Evolutionary conservation across 164 flowering plant genomes (phyloP).

Genomic region (Akebia trifoliata): DNA sequence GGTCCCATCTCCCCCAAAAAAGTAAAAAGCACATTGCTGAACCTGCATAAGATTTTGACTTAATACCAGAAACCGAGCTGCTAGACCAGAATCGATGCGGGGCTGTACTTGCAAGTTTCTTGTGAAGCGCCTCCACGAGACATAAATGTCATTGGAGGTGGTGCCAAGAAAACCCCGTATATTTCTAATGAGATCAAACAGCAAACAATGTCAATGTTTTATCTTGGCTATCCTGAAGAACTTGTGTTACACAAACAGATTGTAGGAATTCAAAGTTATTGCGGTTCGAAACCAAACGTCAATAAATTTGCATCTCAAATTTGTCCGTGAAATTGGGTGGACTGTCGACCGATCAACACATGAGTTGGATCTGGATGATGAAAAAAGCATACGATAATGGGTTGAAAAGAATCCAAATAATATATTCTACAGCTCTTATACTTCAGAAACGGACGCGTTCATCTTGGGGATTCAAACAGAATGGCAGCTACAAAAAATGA

Average conservation of each 20-base stretch:
- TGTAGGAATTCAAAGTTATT: constrained; percentile 86
- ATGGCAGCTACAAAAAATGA: constrained; percentile 97
- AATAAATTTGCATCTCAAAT: constrained; percentile 77
- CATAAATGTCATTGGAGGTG: constrained; percentile 93
- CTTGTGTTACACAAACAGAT: constrained; percentile 85
- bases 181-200: constrained; percentile 84
- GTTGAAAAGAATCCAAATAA: constrained; percentile 75
- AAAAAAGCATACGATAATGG: constrained; percentile 89
- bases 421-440: constrained; percentile 71
- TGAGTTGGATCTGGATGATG: constrained; percentile 94
- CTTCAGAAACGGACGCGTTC: constrained; percentile 72
- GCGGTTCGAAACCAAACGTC: constrained; percentile 67
- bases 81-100: constrained; percentile 97
- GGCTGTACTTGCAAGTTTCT: constrained; percentile 90
- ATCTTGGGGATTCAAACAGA: constrained; percentile 94
- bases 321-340: constrained; percentile 88
- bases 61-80: constrained; percentile 92
- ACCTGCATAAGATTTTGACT: constrained; percentile 85
- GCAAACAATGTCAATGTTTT: constrained; percentile 95
- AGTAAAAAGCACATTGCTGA: constrained; percentile 77
- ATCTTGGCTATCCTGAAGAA: constrained; percentile 91
- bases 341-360: constrained; percentile 81
- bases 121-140: constrained; percentile 92
- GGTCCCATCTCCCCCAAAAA: constrained; percentile 98
- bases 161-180: constrained; percentile 84